phyloP scores from a whole-genome alignment of 257 asterid species.

The Solanum habrochaites region DNA sequence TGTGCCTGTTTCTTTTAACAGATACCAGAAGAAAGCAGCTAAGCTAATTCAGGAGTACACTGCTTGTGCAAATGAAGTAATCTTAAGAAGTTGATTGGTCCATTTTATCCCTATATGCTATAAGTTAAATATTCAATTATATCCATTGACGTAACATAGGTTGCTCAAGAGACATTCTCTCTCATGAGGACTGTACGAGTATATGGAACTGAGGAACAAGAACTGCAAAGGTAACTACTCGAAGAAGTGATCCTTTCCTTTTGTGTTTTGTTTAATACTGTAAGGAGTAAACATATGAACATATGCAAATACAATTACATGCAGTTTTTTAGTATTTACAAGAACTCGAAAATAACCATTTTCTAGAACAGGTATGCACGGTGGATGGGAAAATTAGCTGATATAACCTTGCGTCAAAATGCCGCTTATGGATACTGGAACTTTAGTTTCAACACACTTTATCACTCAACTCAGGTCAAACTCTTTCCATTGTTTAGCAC shows the following conservation, averaged over 20 bases:
- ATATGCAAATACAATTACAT: not conserved
- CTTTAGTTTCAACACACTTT: conserved; percentile 73
- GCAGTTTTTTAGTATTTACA: not conserved
- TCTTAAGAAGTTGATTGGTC: conserved; percentile 3
- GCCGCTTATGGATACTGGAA: conserved; percentile 98
- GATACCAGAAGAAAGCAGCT: conserved; percentile 93
- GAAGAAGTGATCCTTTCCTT: not conserved
- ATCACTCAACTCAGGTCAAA: conserved; percentile 86
- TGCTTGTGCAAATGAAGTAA: conserved; percentile 93
- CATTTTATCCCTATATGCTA: not conserved
- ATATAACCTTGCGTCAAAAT: conserved; percentile 78
- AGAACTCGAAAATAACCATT: not conserved
- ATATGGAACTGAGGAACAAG: conserved; percentile 84
- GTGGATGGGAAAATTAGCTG: conserved; percentile 80
- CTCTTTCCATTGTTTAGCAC: not conserved
- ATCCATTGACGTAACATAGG: conserved; percentile 33
- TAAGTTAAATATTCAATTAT: not conserved
- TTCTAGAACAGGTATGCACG: conserved; percentile 38
- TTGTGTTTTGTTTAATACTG: not conserved
- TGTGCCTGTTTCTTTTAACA: conserved; percentile 10
- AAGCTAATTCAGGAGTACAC: conserved; percentile 79
- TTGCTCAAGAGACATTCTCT: conserved; percentile 89
- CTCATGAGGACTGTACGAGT: conserved; percentile 91
- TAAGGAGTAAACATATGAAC: not conserved
- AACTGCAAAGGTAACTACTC: conserved; percentile 49